These are phyloP conservation scores for Cryptosporidium canis DNA, from an alignment of 169 alveolate genomes.

Conservation along the genomic window DNA sequence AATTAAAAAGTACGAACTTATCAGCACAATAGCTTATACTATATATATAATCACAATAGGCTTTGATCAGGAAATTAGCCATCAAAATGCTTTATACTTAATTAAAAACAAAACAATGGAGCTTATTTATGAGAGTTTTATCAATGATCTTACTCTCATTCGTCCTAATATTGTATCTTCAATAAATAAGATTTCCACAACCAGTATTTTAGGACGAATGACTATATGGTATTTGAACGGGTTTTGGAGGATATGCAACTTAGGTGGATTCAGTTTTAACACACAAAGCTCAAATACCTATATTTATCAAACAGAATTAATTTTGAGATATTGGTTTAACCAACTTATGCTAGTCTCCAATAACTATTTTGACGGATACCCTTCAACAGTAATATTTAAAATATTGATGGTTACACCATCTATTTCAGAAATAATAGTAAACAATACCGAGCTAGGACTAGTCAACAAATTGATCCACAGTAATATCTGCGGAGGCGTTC, in stretches of 20 bases:
- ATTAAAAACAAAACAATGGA: not conserved
- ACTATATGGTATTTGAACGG: constrained; percentile 60
- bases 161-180: not conserved
- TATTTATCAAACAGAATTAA: constrained; percentile 14
- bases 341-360: not conserved
- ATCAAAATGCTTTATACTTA: not conserved
- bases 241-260: not conserved
- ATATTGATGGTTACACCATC: not conserved
- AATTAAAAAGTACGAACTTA: not conserved
- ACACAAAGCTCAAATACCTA: not conserved
- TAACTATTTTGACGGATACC: not conserved
- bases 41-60: not conserved
- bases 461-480: not conserved
- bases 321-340: constrained; percentile 17
- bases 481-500: not conserved
- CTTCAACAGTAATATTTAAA: not conserved
- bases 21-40: not conserved
- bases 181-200: not conserved
- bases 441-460: not conserved
- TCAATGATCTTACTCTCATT: not conserved
- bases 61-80: not conserved
- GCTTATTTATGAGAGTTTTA: not conserved
- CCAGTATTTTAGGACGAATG: constrained; percentile 5
- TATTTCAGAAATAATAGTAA: not conserved
- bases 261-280: not conserved